Conservation (phyloP, 2,329 filamentous ascomycete species). For the Colletotrichum sp. region DNA sequence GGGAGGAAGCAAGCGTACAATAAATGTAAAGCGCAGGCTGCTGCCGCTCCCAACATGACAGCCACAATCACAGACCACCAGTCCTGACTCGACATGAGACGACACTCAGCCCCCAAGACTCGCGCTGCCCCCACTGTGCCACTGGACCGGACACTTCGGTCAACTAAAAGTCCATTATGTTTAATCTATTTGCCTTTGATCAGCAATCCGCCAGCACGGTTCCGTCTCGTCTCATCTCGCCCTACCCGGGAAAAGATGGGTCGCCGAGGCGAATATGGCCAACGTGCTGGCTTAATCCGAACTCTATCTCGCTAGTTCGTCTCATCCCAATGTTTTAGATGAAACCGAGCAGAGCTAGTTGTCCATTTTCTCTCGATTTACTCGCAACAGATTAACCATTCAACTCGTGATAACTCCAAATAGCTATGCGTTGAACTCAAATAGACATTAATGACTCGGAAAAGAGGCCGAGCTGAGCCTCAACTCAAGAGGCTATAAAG, state of each 20-base stretch:
- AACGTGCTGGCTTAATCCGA: neutral
- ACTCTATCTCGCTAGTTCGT: neutral
- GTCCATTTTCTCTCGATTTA: neutral
- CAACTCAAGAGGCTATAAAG: neutral
- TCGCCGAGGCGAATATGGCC: neutral
- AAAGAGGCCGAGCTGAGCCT: neutral
- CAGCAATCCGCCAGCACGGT: neutral
- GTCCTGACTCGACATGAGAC: neutral
- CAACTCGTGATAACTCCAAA: neutral
- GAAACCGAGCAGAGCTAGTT: neutral
- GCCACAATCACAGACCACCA: neutral
- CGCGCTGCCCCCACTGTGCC: neutral
- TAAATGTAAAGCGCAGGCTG: neutral
- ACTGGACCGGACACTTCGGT: neutral
- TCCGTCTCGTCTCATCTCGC: neutral
- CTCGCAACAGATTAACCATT: neutral
- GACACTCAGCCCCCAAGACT: neutral
- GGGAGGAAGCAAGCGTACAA: neutral
- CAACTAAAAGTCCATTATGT: neutral
- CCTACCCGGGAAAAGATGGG: neutral
- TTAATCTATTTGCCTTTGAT: neutral
- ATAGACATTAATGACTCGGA: neutral
- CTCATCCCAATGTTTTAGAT: neutral
- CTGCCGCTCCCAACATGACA: neutral
- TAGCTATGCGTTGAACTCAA: neutral